Conservation (phyloP, 306 rosid species). For the Rubus parviflorus region DNA sequence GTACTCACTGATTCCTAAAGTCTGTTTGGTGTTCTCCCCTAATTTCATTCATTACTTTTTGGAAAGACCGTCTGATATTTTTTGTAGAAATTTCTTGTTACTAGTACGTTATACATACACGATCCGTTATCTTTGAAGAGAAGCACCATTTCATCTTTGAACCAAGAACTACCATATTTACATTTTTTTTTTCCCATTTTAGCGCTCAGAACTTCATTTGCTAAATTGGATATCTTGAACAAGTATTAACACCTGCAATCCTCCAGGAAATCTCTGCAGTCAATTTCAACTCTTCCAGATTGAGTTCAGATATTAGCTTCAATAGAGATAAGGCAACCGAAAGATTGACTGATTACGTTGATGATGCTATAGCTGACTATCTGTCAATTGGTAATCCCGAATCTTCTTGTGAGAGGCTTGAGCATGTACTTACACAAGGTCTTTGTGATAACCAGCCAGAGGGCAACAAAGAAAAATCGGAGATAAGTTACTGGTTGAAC, state of each 20-base stretch:
- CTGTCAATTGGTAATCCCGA: constrained; percentile 52
- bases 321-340: constrained; percentile 34
- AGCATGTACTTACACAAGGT: constrained; percentile 52
- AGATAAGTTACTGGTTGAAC: constrained; percentile 44
- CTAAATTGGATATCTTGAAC: constrained; percentile 11
- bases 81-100: neutral
- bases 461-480: constrained; percentile 31
- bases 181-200: neutral
- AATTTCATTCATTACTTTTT: neutral
- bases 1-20: neutral
- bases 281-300: constrained; percentile 28
- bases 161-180: neutral
- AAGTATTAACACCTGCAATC: constrained; percentile 3
- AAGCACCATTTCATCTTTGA: neutral
- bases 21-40: neutral
- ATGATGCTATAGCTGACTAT: constrained; percentile 55
- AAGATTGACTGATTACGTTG: constrained; percentile 42
- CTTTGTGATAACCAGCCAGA: constrained; percentile 31
- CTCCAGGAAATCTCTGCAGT: constrained; percentile 55
- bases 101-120: neutral
- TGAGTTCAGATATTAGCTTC: constrained; percentile 26
- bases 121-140: neutral
- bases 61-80: neutral
- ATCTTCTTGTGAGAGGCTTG: constrained; percentile 59
- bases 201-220: neutral